Base-by-base conservation (phyloP, 768 basidiomycete genomes). In the Cystobasidium ongulense region DNA sequence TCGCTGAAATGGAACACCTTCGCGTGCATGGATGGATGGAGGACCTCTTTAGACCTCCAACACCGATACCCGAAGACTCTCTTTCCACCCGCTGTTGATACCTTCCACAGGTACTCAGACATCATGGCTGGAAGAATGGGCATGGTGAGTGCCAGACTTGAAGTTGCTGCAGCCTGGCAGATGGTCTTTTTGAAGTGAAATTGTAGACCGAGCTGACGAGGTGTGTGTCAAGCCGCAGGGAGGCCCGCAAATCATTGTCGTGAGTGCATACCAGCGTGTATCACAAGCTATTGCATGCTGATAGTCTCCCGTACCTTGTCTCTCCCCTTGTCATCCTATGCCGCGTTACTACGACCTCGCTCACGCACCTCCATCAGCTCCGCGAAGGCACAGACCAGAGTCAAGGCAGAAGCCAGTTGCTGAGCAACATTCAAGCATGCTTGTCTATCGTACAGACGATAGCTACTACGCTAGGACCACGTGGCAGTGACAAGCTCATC, bases 401-500 rank as follows among this genome's bases (percentile, higher is more conserved):
- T 35, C 68, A 71, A 43, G 68, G 68, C 33, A 71, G 31, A 41
- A 54, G 68, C 43, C 68, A 71, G 38, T 35, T 71, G 18, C 73
- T 21, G 53, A 46, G 68, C 54, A 75, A 75, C 62, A 74, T 76
- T 39, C 33, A 59, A 64, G 77, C 73, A n/a, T 76, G 29, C 31
- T 29, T 68, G 23, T 92, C 94, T 15, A 89, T 99, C 77, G 83
- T 94, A 54, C 87, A 91, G 80, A 97, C 92, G 1, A 86, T 99
- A 67, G 86, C 96, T 23, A 92, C 87, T 71, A 99, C 96, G 35
- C 87, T 99, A 21, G 96, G 96, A 17, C 96, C 96, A 10, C 85
- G 96, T 74, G 96, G 96, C 75, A 97, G 98, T 94, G 94, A 98
- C 81, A 98, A 98, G 81, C 84, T 98, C 41, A 96, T 96, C 77